Conservation (phyloP, 2,329 filamentous ascomycete genomes). For the Xylaria polymorpha region DNA sequence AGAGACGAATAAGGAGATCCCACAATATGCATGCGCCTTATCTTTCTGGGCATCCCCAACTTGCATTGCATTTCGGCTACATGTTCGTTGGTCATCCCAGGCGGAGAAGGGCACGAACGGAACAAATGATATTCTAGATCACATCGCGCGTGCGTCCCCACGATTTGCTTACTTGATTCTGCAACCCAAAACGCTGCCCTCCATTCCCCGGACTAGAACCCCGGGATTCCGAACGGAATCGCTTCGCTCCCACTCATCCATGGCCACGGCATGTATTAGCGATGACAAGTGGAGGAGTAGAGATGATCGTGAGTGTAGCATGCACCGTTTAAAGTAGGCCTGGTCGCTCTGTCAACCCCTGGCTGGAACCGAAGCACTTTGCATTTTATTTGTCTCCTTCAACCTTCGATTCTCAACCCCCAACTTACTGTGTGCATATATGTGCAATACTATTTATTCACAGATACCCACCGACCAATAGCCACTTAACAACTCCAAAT, state of each 20-base stretch:
- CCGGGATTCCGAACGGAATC: slow-evolving; percentile 18
- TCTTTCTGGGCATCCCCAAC: slow-evolving; percentile 23
- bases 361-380: slow-evolving; percentile 5
- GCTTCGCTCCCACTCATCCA: slow-evolving; percentile 18
- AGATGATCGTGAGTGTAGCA: slow-evolving; percentile 13
- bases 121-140: slow-evolving; percentile 37
- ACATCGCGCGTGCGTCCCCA: slow-evolving; percentile 32
- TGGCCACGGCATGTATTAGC: slow-evolving; percentile 25
- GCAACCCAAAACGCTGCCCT: slow-evolving; percentile 17
- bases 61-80: slow-evolving; percentile 36
- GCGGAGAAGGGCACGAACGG: slow-evolving; percentile 23
- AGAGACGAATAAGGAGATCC: slow-evolving; percentile 27
- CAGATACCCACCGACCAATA: slow-evolving; percentile 25
- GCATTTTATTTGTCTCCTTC: slow-evolving; percentile 13
- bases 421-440: slow-evolving; percentile 1
- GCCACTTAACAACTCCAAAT: slow-evolving; percentile 5
- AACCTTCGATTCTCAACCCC: slow-evolving; percentile 14
- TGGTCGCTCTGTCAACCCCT: slow-evolving; percentile 18
- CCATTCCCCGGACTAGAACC: slow-evolving; percentile 10
- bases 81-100: slow-evolving; percentile 31
- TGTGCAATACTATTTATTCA: slow-evolving; percentile 13
- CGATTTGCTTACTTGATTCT: slow-evolving; percentile 28
- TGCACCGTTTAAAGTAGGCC: slow-evolving; percentile 26
- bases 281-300: slow-evolving; percentile 20
- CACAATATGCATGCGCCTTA: slow-evolving; percentile 36